Conservation (phyloP, 73 alveolate genomes). For the Tetrahymena thermophila region DNA sequence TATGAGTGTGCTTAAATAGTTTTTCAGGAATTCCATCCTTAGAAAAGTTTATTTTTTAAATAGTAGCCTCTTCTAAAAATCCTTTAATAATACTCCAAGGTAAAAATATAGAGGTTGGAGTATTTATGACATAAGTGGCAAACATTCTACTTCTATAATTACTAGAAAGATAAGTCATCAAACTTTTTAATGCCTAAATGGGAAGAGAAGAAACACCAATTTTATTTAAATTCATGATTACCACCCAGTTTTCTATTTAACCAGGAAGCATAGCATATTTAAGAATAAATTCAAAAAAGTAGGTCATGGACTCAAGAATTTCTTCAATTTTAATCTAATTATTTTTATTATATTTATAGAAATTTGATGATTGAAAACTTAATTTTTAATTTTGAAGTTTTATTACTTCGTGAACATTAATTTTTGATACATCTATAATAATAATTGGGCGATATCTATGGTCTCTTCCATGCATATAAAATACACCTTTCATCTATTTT, state of each 20-base stretch:
- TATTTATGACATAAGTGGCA: slow-evolving; percentile 42
- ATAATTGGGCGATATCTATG: slow-evolving; percentile 48
- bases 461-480: slow-evolving; percentile 54
- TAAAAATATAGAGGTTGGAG: slow-evolving; percentile 33
- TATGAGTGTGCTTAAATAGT: slow-evolving; percentile 7
- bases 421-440: slow-evolving; percentile 32
- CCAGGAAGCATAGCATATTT: slow-evolving; percentile 39
- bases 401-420: not conserved
- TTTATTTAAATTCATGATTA: slow-evolving; percentile 35
- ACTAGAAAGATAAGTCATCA: slow-evolving; percentile 27
- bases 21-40: not conserved
- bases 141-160: slow-evolving; percentile 51
- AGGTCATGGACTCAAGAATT: not conserved
- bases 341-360: too few species aligned
- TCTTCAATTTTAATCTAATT: slow-evolving; percentile 11
- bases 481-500: slow-evolving; percentile 24
- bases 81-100: slow-evolving; percentile 47
- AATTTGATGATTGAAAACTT: too few species aligned
- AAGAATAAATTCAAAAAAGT: not conserved
- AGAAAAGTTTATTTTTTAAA: slow-evolving; percentile 10
- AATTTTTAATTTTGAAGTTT: not conserved
- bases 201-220: slow-evolving; percentile 42
- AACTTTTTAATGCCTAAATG: slow-evolving; percentile 16
- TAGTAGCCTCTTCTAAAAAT: slow-evolving; percentile 44
- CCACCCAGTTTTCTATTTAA: slow-evolving; percentile 41